phyloP scores from a whole-genome alignment of 352 stramenopile genomes.

The Pythium diclinum region DNA sequence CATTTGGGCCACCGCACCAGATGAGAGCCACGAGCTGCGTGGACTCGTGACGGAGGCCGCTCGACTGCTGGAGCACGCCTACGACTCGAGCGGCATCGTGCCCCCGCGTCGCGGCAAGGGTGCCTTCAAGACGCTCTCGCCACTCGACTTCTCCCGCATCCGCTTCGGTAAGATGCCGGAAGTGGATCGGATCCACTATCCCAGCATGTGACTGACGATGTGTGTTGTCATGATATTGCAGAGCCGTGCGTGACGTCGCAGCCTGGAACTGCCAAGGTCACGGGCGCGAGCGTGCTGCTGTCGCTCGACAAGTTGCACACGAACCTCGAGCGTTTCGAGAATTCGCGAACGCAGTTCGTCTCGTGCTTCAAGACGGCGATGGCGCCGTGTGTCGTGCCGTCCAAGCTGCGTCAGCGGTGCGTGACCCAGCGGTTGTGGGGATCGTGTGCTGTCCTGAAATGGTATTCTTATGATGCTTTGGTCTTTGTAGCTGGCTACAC shows the following conservation, averaged over 20 bases:
- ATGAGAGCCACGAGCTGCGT: slow-evolving; percentile 36
- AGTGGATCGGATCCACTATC: too few species aligned
- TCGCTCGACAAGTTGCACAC: slow-evolving; percentile 46
- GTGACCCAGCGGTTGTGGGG: background rate
- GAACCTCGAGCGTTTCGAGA: slow-evolving; percentile 47
- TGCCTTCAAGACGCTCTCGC: slow-evolving; percentile 47
- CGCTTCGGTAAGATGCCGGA: slow-evolving; percentile 44
- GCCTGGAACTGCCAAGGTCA: background rate
- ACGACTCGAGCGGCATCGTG: slow-evolving; percentile 56
- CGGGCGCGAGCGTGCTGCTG: slow-evolving; percentile 24
- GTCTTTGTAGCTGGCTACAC: slow-evolving; percentile 49
- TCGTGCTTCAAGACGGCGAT: slow-evolving; percentile 53
- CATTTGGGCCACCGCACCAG: slow-evolving; percentile 12
- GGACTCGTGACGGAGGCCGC: slow-evolving; percentile 44
- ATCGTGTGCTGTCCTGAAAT: background rate
- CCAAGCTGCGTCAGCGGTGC: slow-evolving; percentile 61
- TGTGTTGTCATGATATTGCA: background rate
- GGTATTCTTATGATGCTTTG: background rate
- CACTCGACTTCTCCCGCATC: slow-evolving; percentile 44
- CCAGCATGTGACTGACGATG: background rate
- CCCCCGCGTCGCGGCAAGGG: slow-evolving; percentile 52
- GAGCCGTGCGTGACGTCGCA: slow-evolving; percentile 11
- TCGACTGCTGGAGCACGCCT: slow-evolving; percentile 47
- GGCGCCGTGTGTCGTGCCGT: slow-evolving; percentile 57
- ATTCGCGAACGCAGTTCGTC: slow-evolving; percentile 47